These are phyloP conservation scores for Gnetum montanum DNA, from an alignment of 75 land plant genomes.

Conservation along the genomic window DNA sequence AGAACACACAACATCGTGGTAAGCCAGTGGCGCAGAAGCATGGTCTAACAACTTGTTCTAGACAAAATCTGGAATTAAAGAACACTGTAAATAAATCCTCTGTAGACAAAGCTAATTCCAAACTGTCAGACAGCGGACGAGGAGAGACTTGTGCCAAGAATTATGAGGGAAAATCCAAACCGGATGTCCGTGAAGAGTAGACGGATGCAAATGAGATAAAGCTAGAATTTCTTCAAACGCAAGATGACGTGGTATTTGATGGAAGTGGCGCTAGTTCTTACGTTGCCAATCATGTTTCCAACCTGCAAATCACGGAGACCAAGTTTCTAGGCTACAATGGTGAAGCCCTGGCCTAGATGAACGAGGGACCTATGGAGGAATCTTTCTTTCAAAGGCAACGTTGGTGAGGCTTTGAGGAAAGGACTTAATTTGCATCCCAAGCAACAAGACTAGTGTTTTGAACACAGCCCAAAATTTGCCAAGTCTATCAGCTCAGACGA, in stretches of 20 bases:
- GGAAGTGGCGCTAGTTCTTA: not conserved
- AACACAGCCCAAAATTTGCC: not conserved
- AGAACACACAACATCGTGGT: not conserved
- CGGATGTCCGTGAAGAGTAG: too few species aligned
- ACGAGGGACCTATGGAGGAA: not conserved
- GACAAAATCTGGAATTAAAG: not conserved
- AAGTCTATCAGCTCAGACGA: not conserved
- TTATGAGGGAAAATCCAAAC: not conserved
- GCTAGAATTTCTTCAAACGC: not conserved
- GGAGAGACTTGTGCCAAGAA: too few species aligned
- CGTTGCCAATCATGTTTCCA: too few species aligned
- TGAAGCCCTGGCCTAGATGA: too few species aligned
- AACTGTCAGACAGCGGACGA: too few species aligned
- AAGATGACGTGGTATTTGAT: not conserved
- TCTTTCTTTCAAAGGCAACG: not conserved
- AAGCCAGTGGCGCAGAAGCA: not conserved
- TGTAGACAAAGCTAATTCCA: too few species aligned
- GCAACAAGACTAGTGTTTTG: not conserved
- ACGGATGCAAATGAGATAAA: not conserved
- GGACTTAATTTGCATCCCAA: not conserved
- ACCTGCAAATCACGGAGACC: too few species aligned
- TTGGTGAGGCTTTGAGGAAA: not conserved
- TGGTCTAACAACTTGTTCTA: not conserved
- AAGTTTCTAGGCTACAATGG: too few species aligned
- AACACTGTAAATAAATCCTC: not conserved